phyloP scores from a whole-genome alignment of 2,329 filamentous ascomycete genomes.

The Epichloe aotearoae region DNA sequence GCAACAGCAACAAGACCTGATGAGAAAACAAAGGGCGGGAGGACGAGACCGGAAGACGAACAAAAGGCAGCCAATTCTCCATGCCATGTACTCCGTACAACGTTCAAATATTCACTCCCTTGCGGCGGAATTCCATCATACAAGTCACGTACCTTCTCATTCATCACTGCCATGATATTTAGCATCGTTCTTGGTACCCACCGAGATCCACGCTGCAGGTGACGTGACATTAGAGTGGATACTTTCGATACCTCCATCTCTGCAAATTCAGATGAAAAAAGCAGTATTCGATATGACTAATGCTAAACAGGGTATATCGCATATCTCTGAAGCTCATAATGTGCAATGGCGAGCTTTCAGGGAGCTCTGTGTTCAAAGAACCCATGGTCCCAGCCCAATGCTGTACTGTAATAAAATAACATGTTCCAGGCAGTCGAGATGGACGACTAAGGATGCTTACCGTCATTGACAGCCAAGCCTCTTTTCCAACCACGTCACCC shows the following conservation, averaged over 20 bases:
- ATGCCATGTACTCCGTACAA: no score
- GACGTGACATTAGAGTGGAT: not conserved
- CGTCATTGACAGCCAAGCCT: not conserved
- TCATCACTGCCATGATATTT: not conserved
- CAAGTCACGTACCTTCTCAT: constrained; percentile 17
- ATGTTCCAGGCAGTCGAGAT: not conserved
- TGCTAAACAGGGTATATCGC: not conserved
- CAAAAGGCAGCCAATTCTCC: no score
- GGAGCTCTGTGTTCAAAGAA: not conserved
- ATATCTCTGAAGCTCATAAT: not conserved
- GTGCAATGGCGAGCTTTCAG: not conserved
- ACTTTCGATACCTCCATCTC: no score
- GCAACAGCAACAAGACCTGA: no score
- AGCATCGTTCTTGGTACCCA: not conserved
- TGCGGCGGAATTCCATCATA: no score
- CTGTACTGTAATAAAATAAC: not conserved
- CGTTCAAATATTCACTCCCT: no score
- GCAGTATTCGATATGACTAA: not conserved
- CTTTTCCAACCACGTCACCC: not conserved
- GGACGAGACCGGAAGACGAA: no score
- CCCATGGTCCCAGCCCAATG: not conserved
- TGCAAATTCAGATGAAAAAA: not conserved
- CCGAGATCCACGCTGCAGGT: not conserved
- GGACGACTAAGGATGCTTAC: not conserved
- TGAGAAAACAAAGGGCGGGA: no score